phyloP scores from a whole-genome alignment of 495 filamentous ascomycete species.

The Lasiosphaeria miniovina region DNA sequence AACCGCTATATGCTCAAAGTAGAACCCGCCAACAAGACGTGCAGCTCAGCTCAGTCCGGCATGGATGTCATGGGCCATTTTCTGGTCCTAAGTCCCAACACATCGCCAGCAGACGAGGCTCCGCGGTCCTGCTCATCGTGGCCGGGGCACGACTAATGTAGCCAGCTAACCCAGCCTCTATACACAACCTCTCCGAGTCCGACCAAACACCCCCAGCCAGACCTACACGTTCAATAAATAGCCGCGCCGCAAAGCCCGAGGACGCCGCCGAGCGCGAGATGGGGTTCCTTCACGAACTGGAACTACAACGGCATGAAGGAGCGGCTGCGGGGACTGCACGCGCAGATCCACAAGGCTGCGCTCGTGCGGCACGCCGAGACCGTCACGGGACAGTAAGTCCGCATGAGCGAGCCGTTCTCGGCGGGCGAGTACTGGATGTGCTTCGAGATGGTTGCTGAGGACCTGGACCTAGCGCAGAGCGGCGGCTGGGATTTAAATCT shows the following conservation, averaged over 20 bases:
- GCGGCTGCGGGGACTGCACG: not conserved
- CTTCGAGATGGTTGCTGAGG: constrained; percentile 24
- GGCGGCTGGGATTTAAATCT: too few relatives aligned
- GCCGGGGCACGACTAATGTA: too few relatives aligned
- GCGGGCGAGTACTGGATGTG: constrained; percentile 31
- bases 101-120: too few relatives aligned
- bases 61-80: too few relatives aligned
- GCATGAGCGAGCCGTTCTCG: constrained; percentile 31
- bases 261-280: not conserved
- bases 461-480: not conserved
- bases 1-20: too few relatives aligned
- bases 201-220: too few relatives aligned
- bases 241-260: not conserved
- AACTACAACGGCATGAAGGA: not conserved
- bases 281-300: not conserved
- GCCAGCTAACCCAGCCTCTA: too few relatives aligned
- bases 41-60: too few relatives aligned
- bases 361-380: constrained; percentile 20
- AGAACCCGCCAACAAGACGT: too few relatives aligned
- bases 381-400: constrained; percentile 17
- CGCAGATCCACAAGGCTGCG: constrained; percentile 10
- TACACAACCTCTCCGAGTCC: too few relatives aligned
- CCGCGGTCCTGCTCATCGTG: too few relatives aligned
- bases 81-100: too few relatives aligned
- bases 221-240: not conserved